phyloP scores from a whole-genome alignment of 768 basidiomycete species.

The Russula lepida region DNA sequence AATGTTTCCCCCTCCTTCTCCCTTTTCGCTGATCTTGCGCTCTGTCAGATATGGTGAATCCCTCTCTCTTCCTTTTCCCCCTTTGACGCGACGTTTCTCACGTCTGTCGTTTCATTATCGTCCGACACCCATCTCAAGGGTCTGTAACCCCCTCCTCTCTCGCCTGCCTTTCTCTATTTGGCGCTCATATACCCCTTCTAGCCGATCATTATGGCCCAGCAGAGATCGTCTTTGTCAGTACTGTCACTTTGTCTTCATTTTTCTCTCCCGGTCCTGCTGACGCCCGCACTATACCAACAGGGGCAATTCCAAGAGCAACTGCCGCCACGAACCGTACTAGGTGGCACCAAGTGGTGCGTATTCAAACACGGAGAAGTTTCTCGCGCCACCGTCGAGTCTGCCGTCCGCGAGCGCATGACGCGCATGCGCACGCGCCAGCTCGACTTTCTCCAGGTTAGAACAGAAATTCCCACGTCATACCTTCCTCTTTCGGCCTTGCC shows the following conservation, averaged over 20 bases:
- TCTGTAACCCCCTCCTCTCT: not conserved
- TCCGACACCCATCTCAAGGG: conserved; percentile 1
- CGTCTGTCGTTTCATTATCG: not conserved
- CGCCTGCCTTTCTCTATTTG: not conserved
- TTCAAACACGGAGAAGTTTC: conserved; percentile 49
- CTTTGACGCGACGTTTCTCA: not conserved
- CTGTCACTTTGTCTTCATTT: not conserved
- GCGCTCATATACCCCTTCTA: conserved; percentile 24
- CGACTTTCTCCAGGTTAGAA: conserved; percentile 63
- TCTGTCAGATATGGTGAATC: conserved; percentile 48
- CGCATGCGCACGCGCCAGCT: conserved; percentile 53
- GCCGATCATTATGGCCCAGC: conserved; percentile 86
- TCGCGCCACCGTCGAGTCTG: conserved; percentile 48
- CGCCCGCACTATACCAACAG: conserved; percentile 31
- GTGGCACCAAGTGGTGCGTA: conserved; percentile 84
- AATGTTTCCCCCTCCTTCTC: not conserved
- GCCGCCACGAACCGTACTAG: conserved; percentile 40
- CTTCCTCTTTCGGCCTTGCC: conserved; percentile 1
- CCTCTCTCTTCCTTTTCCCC: not conserved
- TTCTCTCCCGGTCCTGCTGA: not conserved
- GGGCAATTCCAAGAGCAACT: conserved; percentile 56
- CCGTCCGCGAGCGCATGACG: conserved; percentile 58
- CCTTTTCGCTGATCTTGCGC: conserved; percentile 1
- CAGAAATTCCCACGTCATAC: not conserved
- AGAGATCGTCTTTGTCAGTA: conserved; percentile 64